phyloP scores from a whole-genome alignment of 495 filamentous ascomycete species.

The Neurospora cerealis region DNA sequence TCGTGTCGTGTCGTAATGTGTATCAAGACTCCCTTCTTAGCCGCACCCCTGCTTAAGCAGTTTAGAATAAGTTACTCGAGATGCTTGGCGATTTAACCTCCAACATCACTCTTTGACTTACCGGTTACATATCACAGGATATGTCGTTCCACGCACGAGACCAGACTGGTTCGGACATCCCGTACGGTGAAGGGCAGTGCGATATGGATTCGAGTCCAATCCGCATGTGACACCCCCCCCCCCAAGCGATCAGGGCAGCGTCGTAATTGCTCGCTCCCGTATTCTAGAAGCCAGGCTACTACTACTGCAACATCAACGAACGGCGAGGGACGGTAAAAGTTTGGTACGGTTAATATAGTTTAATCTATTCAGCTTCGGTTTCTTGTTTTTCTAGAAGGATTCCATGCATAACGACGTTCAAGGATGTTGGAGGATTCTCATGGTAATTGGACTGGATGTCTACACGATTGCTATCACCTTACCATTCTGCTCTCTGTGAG shows the following conservation, averaged over 20 bases:
- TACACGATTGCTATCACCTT: neutral
- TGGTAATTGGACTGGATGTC: neutral
- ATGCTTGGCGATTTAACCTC: neutral
- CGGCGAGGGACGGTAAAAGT: neutral
- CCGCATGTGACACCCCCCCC: neutral
- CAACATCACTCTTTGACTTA: neutral
- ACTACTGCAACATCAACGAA: neutral
- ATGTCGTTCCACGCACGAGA: neutral
- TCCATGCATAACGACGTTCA: neutral
- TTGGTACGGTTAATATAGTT: neutral
- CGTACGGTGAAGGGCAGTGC: neutral
- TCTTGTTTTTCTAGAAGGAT: neutral
- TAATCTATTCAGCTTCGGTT: neutral
- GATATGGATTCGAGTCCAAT: neutral
- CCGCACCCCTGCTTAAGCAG: neutral
- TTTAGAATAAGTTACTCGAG: neutral
- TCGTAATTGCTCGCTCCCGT: neutral
- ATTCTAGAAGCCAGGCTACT: neutral
- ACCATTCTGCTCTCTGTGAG: neutral
- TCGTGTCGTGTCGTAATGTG: neutral
- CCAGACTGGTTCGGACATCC: neutral
- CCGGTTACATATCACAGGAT: neutral
- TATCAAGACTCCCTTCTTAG: neutral
- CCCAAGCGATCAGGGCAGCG: neutral
- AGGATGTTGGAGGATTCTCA: neutral